Conservation (phyloP, 768 basidiomycete species). For the Kwoniella bestiolae region DNA sequence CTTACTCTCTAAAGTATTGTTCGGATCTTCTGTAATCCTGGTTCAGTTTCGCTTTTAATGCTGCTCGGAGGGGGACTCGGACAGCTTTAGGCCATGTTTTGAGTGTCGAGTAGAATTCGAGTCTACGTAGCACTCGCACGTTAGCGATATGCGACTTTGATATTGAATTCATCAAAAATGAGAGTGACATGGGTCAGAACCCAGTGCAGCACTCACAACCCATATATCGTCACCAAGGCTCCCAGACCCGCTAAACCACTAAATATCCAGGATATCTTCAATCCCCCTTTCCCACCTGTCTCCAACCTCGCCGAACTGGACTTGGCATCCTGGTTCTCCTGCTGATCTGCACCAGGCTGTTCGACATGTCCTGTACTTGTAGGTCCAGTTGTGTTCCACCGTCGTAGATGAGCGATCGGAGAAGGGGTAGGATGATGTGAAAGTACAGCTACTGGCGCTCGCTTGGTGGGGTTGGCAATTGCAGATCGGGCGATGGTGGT, state of each 20-base stretch:
- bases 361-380: not conserved
- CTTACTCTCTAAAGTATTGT: conserved; percentile 49
- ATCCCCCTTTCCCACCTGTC: conserved; percentile 15
- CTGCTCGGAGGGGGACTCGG: conserved; percentile 49
- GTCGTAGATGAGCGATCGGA: not conserved
- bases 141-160: not conserved
- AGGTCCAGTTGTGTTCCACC: not conserved
- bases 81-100: conserved; percentile 53
- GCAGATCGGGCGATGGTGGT: not conserved
- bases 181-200: not conserved
- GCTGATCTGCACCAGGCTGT: not conserved
- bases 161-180: not conserved
- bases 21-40: conserved; percentile 48
- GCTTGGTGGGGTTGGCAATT: not conserved
- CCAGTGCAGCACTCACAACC: conserved; percentile 48
- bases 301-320: not conserved
- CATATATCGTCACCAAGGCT: conserved; percentile 54
- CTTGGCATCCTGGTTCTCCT: not conserved
- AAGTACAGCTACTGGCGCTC: not conserved
- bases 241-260: conserved; percentile 51
- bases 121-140: conserved; percentile 27
- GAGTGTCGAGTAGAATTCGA: conserved; percentile 54
- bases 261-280: conserved; percentile 49
- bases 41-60: conserved; percentile 49
- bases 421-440: not conserved